Conservation (phyloP, 305 asterid genomes). For the Fraxinus paxiana region DNA sequence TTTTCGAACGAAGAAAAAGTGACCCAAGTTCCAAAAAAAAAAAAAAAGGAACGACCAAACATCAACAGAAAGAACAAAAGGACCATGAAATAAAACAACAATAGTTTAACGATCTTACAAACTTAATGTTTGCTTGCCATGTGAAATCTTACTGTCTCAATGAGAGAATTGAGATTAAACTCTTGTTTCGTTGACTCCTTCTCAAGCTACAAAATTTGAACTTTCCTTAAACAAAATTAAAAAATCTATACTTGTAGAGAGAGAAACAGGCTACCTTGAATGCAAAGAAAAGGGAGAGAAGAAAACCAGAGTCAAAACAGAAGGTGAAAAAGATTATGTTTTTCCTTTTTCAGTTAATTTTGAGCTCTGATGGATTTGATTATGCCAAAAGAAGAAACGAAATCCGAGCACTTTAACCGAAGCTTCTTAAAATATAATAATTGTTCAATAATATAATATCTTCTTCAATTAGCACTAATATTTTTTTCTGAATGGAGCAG, state of each 20-base stretch:
- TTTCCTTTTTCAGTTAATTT: neutral
- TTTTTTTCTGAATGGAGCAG: neutral
- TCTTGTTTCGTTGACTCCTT: neutral
- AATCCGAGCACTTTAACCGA: neutral
- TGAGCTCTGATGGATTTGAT: neutral
- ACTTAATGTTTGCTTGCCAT: slow-evolving; percentile 7
- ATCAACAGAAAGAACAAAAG: neutral
- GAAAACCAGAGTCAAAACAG: neutral
- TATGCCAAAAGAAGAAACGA: neutral
- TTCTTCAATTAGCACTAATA: neutral
- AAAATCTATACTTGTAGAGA: neutral
- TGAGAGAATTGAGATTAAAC: neutral
- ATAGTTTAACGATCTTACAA: slow-evolving; percentile 12
- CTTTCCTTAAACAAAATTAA: neutral
- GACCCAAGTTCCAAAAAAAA: neutral
- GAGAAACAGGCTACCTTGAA: neutral
- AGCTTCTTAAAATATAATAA: neutral
- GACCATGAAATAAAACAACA: neutral
- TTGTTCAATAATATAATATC: neutral
- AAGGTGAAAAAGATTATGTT: neutral
- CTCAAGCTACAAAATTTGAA: neutral
- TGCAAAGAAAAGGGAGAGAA: neutral
- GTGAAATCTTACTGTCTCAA: neutral
- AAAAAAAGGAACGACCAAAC: neutral
- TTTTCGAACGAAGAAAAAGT: neutral